phyloP scores from a whole-genome alignment of 305 asterid genomes.

The Plantago lanceolata region DNA sequence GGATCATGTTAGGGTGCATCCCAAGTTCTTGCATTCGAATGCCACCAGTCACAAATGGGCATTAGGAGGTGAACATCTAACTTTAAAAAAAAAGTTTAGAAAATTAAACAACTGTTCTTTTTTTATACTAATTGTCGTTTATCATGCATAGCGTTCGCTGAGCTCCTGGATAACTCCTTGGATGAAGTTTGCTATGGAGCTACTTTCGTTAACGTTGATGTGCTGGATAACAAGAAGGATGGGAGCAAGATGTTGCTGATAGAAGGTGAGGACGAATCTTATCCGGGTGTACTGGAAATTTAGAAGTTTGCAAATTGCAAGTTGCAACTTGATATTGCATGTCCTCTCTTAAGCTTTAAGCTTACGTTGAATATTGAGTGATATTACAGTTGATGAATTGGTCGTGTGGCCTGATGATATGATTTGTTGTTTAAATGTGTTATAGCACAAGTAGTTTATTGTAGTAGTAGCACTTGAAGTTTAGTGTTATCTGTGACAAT shows the following conservation, averaged over 20 bases:
- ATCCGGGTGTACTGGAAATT: too few species aligned
- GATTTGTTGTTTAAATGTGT: too few species aligned
- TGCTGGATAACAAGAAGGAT: slow-evolving; percentile 46
- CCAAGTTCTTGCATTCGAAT: slow-evolving; percentile 77
- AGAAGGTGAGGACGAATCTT: slow-evolving; percentile 49
- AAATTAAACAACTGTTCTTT: background rate
- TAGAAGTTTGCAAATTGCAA: too few species aligned
- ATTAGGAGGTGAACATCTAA: slow-evolving; percentile 51
- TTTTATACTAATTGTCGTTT: background rate
- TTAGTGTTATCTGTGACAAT: background rate
- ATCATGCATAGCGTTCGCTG: slow-evolving; percentile 57
- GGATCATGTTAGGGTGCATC: slow-evolving; percentile 81
- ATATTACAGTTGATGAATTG: background rate
- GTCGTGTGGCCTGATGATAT: background rate
- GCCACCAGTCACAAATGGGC: slow-evolving; percentile 96
- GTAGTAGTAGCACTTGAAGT: too few species aligned
- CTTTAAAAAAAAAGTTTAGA: background rate
- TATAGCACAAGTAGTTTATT: background rate
- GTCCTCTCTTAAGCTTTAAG: background rate
- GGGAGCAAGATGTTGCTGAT: slow-evolving; percentile 48
- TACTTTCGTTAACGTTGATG: slow-evolving; percentile 52
- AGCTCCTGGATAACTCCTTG: slow-evolving; percentile 78
- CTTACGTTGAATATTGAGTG: background rate
- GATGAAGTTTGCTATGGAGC: slow-evolving; percentile 81
- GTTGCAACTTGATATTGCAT: background rate